These are phyloP conservation scores for Pelagomonas calceolata DNA, from an alignment of 108 stramenopile species.

Conservation along the genomic window DNA sequence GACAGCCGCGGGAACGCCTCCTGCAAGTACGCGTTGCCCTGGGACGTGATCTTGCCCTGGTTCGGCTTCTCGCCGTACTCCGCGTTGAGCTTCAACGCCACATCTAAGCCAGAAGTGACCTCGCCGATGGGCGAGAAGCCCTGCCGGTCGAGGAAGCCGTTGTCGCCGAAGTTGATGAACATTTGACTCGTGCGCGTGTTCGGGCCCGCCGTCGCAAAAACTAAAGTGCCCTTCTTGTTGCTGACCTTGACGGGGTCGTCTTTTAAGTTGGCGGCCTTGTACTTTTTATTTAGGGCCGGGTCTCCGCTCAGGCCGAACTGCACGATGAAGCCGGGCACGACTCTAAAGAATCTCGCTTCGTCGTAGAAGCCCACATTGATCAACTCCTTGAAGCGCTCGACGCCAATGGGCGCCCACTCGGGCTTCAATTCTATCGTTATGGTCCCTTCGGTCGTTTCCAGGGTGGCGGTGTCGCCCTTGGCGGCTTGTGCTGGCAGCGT, in stretches of 20 bases:
- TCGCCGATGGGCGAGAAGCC: conserved; percentile 82
- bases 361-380: conserved; percentile 17
- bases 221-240: conserved; percentile 68
- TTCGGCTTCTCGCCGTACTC: conserved; percentile 80
- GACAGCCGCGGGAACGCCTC: conserved; percentile 53
- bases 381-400: conserved; percentile 38
- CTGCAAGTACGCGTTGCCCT: conserved; percentile 53
- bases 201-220: conserved; percentile 78
- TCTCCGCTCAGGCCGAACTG: conserved; percentile 73
- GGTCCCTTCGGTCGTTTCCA: conserved; percentile 15
- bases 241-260: conserved; percentile 74
- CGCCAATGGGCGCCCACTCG: conserved; percentile 64
- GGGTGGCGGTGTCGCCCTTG: not conserved
- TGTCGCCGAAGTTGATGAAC: conserved; percentile 69
- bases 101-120: conserved; percentile 78
- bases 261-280: conserved; percentile 21
- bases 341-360: conserved; percentile 28
- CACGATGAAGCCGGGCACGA: conserved; percentile 51
- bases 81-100: conserved; percentile 61
- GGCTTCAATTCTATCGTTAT: conserved; percentile 45
- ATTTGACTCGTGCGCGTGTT: conserved; percentile 82
- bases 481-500: too few species aligned
- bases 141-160: conserved; percentile 74
- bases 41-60: conserved; percentile 44
- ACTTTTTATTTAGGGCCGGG: conserved; percentile 53